Evolutionary conservation across 2,329 filamentous ascomycete genomes (phyloP), one percentile per base, ranked within the genome.

Genomic region (Fusarium sp.): DNA sequence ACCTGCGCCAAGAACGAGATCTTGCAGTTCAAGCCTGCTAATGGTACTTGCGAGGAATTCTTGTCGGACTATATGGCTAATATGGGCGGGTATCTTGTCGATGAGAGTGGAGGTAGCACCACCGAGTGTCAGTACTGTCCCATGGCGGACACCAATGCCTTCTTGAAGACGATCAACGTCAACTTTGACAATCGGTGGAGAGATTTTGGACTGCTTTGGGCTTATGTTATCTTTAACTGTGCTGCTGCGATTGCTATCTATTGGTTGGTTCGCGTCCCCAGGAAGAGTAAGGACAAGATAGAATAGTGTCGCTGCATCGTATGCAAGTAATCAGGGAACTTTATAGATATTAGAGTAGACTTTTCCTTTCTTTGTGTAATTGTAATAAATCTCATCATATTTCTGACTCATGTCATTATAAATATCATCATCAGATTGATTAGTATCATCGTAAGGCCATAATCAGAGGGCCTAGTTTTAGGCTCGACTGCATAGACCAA

Each of bases 161-260:
- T 83, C 60, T 66, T 85, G 48, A 60, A 81, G 4, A 66, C 33
- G 1, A 81, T 84, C 33, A 81, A 82, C 40, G 81, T 86, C 44
- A 80, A 78, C 32, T 89, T 85, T 61, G 76, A 74, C 38, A 77
- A 88, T 42, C 78, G 85, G 18, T 90, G 87, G 87, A 82, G 87
- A 35, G 85, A 90, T 67, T 86, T 86, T 58, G 87, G 87, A 3
- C 78, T 90, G 15, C 80, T 88, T 49, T 88, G 85, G 80, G 83
- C 80, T 0, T 89, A 86, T 57, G 81, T 85, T 38, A 77, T 81
- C 7, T 87, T 88, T 75, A 88, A 89, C 60, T 77, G 86, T 20
- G 77, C 78, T 26, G 84, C 82, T 1, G 85, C 86, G 0, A 74
- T 88, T 10, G 71, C 79, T 11, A 76, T 87, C 33, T 88, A 88